Base-by-base conservation (phyloP, 2,329 filamentous ascomycete species). In the Talaromyces funiculosus region DNA sequence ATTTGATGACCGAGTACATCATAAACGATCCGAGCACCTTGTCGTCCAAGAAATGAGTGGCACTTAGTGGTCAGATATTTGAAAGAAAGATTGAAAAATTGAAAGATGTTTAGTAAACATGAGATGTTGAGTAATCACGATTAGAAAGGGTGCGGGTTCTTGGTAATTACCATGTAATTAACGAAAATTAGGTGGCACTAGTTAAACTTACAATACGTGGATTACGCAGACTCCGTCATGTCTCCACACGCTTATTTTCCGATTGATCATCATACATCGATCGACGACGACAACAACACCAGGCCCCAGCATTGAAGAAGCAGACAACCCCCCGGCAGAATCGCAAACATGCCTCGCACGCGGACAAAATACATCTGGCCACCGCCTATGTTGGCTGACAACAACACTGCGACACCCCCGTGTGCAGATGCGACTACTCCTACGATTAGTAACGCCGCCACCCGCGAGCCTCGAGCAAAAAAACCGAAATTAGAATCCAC, bases 291-390 rank as follows among this genome's bases (percentile, higher is more conserved):
- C 14, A 37, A 33, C 47, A 54, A 29, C 16, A 16, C 33, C 51
- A 40, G n/a, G 16, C 9, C 14, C 5, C 4, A 54, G 1, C 22
- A 40, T 54, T 37, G 37, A 53, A 10, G 16, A 18, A 16, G 9
- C 47, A 33, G n/a, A 29, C 1, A 18, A 20, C n/a, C 1, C 5
- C n/a, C 12, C 22, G 22, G 20, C 22, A 12, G 10, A n/a, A 51
- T 33, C n/a, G 16, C n/a, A 35, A 49, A 18, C n/a, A 63, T 63
- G 61, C 61, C 61, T 47, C 61, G 61, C 14, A 59, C 61, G 16
- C 37, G 61, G 42, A 63, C 61, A 6, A 63, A 63, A 51, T 63
- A 61, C 61, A 63, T 63, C 47, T 63, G 61, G 61, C 61, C 61
- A 2, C 61, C 61, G 49, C 35, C 45, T 14, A 60, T 35, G 47